Evolutionary conservation across 352 stramenopile species (phyloP).

Genomic region (Plasmopara muralis): DNA sequence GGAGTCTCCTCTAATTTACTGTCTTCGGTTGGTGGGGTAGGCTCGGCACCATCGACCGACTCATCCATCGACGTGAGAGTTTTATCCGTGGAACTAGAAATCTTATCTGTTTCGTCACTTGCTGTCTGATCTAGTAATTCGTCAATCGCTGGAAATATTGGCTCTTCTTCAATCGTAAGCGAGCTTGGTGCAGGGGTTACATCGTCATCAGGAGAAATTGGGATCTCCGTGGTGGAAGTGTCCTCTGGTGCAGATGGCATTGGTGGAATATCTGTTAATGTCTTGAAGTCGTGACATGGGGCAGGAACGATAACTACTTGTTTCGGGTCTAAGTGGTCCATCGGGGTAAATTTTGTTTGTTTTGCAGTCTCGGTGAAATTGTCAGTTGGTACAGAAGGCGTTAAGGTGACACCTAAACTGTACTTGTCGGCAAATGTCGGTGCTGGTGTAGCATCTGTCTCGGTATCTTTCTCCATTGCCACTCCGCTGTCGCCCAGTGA

Average conservation of each 20-base stretch:
- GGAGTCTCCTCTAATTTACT: too few relatives aligned
- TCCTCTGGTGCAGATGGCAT: conserved; percentile 17
- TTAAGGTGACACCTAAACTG: background rate
- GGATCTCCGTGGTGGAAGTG: conserved; percentile 5
- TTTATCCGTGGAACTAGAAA: too few relatives aligned
- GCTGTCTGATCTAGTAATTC: conserved; percentile 3
- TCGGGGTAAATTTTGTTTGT: conserved; percentile 5
- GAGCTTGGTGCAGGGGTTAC: conserved; percentile 4
- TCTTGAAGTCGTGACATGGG: conserved; percentile 4
- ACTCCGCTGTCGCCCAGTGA: conserved; percentile 14
- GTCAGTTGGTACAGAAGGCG: conserved; percentile 1
- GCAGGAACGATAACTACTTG: conserved; percentile 11
- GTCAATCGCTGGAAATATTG: background rate
- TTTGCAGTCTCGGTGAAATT: conserved; percentile 6
- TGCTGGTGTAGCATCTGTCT: conserved; percentile 5
- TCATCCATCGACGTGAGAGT: too few relatives aligned
- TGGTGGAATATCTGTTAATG: conserved; percentile 11
- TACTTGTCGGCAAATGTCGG: conserved; percentile 13
- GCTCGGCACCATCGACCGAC: too few relatives aligned
- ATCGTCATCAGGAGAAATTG: background rate
- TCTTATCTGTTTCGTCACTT: background rate
- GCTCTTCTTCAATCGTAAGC: background rate
- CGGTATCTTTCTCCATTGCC: background rate
- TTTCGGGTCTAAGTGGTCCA: conserved; percentile 9
- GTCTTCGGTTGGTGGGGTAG: too few relatives aligned